Conservation (phyloP, 169 alveolate species). For the Theileria parva region DNA sequence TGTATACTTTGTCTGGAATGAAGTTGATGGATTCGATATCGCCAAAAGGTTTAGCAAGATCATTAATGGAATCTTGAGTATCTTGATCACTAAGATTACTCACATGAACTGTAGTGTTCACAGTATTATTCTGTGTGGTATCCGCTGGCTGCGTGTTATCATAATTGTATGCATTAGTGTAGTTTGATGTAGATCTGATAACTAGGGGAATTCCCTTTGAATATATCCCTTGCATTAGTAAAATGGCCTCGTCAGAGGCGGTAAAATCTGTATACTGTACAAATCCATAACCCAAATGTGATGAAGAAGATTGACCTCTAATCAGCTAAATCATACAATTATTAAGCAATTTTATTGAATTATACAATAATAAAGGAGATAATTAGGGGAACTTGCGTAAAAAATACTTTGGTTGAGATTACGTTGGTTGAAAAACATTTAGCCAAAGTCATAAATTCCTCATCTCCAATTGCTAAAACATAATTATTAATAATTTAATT, state of each 20-base stretch:
- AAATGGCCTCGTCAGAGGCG: constrained; percentile 59
- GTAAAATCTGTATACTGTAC: constrained; percentile 50
- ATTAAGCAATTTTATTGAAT: too few species aligned
- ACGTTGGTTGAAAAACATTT: constrained; percentile 66
- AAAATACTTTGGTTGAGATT: constrained; percentile 44
- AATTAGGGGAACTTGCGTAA: too few species aligned
- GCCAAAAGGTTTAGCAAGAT: constrained; percentile 57
- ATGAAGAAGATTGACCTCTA: constrained; percentile 37
- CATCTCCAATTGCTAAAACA: constrained; percentile 61
- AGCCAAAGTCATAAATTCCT: constrained; percentile 59
- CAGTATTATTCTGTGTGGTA: background rate
- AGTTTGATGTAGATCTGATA: constrained; percentile 53
- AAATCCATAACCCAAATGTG: constrained; percentile 68
- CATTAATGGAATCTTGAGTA: constrained; percentile 45
- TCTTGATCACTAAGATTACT: constrained; percentile 41
- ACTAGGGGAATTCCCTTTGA: constrained; percentile 68
- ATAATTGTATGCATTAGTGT: constrained; percentile 47
- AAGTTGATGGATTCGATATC: constrained; percentile 51
- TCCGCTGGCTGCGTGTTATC: constrained; percentile 35
- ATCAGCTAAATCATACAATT: constrained; percentile 20
- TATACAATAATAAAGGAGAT: too few species aligned
- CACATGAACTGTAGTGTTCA: constrained; percentile 60
- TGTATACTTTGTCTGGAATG: constrained; percentile 37
- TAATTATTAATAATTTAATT: background rate
- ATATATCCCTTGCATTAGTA: constrained; percentile 53